Evolutionary conservation across 1,139 yeast genomes (phyloP), one percentile per base, ranked within the genome.

Genomic region (Meyerozyma carpophila): DNA sequence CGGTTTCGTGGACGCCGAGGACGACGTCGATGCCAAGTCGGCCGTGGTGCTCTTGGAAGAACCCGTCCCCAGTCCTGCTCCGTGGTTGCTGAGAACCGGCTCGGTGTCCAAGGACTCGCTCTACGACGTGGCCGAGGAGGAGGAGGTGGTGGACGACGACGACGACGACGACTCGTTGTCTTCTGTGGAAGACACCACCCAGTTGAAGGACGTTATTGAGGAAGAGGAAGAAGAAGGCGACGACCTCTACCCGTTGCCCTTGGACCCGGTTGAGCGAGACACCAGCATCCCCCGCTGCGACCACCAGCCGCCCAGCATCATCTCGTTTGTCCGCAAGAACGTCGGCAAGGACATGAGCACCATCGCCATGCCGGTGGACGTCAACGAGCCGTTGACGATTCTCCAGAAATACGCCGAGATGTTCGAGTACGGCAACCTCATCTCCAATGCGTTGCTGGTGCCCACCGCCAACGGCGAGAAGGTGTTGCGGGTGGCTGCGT

Each of bases 281-380:
- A 58, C 63, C 27, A 86, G 79, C 43, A 72, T 91, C n/a, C 78
- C 79, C 3, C 68, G 70, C 14, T 77, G 90, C 44, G 70, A 70
- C 0, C 76, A 81, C 39, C 68, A 81, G 0, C 98, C 98, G 2
- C 96, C 96, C 5, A 84, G 94, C 50, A 65, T 93, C 34, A 68
- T 91, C 43, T 77, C 90, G 1, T 79, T 90, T 55, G 73, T 93
- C 46, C 77, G 96, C 44, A 90, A 91, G 59, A 90, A 89, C 55
- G 95, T 91, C 13, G 97, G 98, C 25, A 91, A 91, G 58, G 98
- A 91, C 62, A 62, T 91, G 50, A 77, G 93, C 0, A 77, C 93
- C 1, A 79, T 90, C 45, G 84, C 96, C 1, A 90, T 91, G 94
- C 98, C 98, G 1, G 96, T 93, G 5, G 84, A 94, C 2, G 78